A percentile compares a stretch with the other conserved stretches of the same genome.
Evolutionary conservation across 495 filamentous ascomycete species (phyloP).

Genomic region (Platismatia glauca): DNA sequence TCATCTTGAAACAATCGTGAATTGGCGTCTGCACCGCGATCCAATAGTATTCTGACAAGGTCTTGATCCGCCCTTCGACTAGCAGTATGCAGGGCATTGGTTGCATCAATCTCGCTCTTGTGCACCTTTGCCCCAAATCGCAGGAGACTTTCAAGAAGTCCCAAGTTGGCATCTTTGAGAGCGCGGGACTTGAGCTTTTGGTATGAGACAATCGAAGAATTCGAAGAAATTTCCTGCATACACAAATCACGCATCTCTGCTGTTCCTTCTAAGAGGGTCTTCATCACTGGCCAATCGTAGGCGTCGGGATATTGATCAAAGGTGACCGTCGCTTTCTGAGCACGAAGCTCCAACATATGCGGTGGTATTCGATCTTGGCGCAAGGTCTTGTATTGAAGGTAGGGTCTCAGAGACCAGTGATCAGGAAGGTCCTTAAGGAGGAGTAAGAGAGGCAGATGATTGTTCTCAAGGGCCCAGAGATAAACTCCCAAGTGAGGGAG

Average conservation of each 20-base stretch:
- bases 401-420: not conserved
- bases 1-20: not conserved
- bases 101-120: not conserved
- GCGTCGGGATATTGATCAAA: not conserved
- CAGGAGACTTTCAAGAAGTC: not conserved
- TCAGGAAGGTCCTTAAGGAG: not conserved
- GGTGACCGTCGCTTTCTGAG: no score
- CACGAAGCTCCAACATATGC: not conserved
- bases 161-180: not conserved
- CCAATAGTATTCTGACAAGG: not conserved
- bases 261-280: not conserved
- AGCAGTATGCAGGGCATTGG: not conserved
- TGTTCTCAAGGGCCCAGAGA: not conserved
- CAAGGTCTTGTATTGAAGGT: not conserved
- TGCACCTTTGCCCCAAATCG: not conserved
- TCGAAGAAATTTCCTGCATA: not conserved
- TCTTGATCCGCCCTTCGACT: not conserved
- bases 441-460: not conserved
- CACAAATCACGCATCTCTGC: not conserved
- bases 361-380: not conserved
- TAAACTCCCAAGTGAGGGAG: not conserved
- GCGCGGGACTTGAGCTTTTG: not conserved
- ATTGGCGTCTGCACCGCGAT: not conserved
- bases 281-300: conserved; percentile 1
- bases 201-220: not conserved